Evolutionary conservation across 2,329 filamentous ascomycete genomes (phyloP).

Genomic region (Tolypocladium endophyticum): DNA sequence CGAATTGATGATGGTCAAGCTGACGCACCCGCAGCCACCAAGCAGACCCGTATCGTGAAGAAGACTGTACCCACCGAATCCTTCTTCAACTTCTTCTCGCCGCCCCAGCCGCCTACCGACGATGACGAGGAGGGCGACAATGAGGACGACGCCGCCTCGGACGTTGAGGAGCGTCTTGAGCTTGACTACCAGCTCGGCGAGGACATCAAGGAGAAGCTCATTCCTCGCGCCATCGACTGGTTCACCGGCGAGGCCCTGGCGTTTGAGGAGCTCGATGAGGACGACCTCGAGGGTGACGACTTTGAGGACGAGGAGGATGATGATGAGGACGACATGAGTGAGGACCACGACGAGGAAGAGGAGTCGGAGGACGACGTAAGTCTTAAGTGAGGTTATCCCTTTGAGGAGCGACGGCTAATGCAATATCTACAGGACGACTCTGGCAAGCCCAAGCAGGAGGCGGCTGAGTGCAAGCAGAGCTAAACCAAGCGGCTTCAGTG

Average conservation of each 20-base stretch:
- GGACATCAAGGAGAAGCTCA: conserved; percentile 99
- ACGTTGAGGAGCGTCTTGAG: conserved; percentile 96
- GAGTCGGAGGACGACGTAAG: conserved; percentile 70
- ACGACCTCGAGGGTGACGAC: conserved; percentile 46
- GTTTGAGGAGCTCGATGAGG: conserved; percentile 78
- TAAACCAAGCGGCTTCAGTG: conserved; percentile 26
- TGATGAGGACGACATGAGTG: conserved; percentile 76
- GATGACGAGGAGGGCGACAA: conserved; percentile 52
- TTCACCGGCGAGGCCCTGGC: conserved; percentile 97
- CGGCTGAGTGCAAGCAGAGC: conserved; percentile 93
- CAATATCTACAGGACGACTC: conserved; percentile 56
- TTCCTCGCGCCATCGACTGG: conserved; percentile 97
- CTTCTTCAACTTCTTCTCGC: conserved; percentile 99
- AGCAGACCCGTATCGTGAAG: conserved; percentile 98
- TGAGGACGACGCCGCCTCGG: conserved; percentile 68
- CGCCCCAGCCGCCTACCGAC: conserved; percentile 73
- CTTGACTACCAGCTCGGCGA: conserved; percentile 98
- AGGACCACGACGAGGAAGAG: conserved; percentile 75
- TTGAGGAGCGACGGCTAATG: background rate
- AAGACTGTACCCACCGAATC: conserved; percentile 98
- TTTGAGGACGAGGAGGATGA: conserved; percentile 90
- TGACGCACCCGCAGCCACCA: conserved; percentile 61
- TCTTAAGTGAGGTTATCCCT: background rate
- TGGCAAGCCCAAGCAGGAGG: conserved; percentile 86
- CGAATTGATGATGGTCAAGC: background rate